Evolutionary conservation across 768 basidiomycete species (phyloP), one percentile per base, ranked within the genome.

Genomic region (Pisolithus tinctorius): DNA sequence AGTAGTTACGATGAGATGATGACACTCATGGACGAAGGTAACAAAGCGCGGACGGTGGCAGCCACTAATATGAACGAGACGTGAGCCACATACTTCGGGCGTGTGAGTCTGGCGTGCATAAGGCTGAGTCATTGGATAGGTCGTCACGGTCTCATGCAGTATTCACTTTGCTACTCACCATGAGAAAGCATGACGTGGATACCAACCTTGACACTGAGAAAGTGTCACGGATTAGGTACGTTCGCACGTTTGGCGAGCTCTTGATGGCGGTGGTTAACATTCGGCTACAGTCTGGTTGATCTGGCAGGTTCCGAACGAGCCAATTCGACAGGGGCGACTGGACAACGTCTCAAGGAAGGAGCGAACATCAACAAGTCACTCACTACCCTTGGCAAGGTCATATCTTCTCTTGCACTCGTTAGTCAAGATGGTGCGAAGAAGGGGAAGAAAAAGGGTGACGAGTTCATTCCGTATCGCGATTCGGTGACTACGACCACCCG

Each of bases 31-130:
- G 95, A 99, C 73, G 95, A 99, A 68, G 95, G 95, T 37, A 99
- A 97, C 70, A 97, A 98, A 74, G 94, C 96, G 47, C 78, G 96
- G 46, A 98, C 96, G 13, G 95, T 99, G 23, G 96, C 96, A 20
- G 94, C 96, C 25, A 99, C 96, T 20, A 93, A 96, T 70, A 99
- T 99, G 96, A 99, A 99, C 71, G 96, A 97, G 71, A 96, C 93
- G 80, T 90, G 65, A 60, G 83, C 71, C n/a, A n/a, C 39, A 16
- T 40, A 47, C 6, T 41, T 0, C 23, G 7, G 17, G 40, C n/a
- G 43, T 26, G 27, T 17, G 27, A 2, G 5, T 45, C 27, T 7
- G 26, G 5, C 29, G 43, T 16, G 0, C 43, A 29, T 30, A 2
- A 17, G 14, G 16, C 11, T 29, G 29, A 16, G 8, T 11, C 26